Evolutionary conservation across 352 stramenopile genomes (phyloP).

Genomic region (Phytophthora colocasiae): DNA sequence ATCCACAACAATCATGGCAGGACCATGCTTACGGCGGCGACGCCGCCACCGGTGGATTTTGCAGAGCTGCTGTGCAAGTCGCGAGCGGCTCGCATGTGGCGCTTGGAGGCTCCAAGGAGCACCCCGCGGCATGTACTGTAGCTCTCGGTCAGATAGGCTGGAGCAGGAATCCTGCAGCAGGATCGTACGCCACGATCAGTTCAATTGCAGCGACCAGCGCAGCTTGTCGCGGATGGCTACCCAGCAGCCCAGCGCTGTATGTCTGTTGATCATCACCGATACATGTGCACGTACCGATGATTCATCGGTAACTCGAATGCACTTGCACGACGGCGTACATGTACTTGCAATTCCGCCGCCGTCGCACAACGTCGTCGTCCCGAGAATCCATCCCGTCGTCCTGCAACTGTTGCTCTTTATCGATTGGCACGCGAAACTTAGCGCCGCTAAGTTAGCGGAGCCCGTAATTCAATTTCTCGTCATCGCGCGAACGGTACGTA

Average conservation of each 20-base stretch:
- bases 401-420: conserved; percentile 36
- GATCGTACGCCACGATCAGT: conserved; percentile 40
- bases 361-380: conserved; percentile 36
- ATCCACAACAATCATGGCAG: conserved; percentile 21
- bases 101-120: not conserved
- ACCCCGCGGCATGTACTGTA: conserved; percentile 6
- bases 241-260: conserved; percentile 10
- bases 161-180: conserved; percentile 13
- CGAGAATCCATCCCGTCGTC: conserved; percentile 24
- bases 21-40: conserved; percentile 20
- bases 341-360: conserved; percentile 8
- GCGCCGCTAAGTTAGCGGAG: too few relatives aligned
- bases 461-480: conserved; percentile 40
- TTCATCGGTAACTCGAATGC: conserved; percentile 1
- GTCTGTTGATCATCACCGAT: conserved; percentile 11
- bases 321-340: conserved; percentile 7
- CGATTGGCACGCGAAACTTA: conserved; percentile 43
- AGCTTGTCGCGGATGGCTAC: conserved; percentile 19
- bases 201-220: conserved; percentile 15
- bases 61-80: conserved; percentile 31
- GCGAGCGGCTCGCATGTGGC: conserved; percentile 24
- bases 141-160: conserved; percentile 33
- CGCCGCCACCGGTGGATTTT: conserved; percentile 35
- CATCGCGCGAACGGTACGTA: conserved; percentile 30
- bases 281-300: too few relatives aligned